Evolutionary conservation across 768 basidiomycete genomes (phyloP).

Genomic region (Xerocomellus intermedius): DNA sequence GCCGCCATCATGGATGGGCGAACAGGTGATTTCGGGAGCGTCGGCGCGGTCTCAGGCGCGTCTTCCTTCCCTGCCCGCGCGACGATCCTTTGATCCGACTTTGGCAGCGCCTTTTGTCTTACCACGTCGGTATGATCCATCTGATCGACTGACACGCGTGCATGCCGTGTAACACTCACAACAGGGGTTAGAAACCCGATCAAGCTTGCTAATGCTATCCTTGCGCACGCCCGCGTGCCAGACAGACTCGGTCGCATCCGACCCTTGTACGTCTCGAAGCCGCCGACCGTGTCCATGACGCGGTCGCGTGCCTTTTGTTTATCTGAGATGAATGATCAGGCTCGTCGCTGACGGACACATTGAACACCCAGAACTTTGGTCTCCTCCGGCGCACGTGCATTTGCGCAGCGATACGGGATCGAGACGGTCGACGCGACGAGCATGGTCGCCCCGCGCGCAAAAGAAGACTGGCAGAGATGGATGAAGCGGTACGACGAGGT

Average conservation of each 20-base stretch:
- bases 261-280: constrained; percentile 51
- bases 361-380: constrained; percentile 52
- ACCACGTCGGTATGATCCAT: neutral
- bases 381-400: constrained; percentile 55
- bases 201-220: constrained; percentile 51
- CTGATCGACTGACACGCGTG: neutral
- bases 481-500: constrained; percentile 37
- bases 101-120: neutral
- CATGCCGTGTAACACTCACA: neutral
- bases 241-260: constrained; percentile 63
- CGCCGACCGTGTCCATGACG: neutral
- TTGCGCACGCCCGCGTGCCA: constrained; percentile 49
- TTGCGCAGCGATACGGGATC: constrained; percentile 41
- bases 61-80: neutral
- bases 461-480: constrained; percentile 62
- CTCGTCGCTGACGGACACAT: neutral
- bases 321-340: neutral
- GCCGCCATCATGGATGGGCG: constrained; percentile 66
- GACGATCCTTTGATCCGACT: constrained; percentile 3
- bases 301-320: neutral
- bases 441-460: constrained; percentile 51
- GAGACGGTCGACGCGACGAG: constrained; percentile 40
- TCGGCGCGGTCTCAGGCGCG: constrained; percentile 70
- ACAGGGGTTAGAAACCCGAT: constrained; percentile 74
- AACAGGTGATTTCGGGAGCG: constrained; percentile 58